Evolutionary conservation across 345 rosid species (phyloP).

Genomic region (Carallia pectinifolia): DNA sequence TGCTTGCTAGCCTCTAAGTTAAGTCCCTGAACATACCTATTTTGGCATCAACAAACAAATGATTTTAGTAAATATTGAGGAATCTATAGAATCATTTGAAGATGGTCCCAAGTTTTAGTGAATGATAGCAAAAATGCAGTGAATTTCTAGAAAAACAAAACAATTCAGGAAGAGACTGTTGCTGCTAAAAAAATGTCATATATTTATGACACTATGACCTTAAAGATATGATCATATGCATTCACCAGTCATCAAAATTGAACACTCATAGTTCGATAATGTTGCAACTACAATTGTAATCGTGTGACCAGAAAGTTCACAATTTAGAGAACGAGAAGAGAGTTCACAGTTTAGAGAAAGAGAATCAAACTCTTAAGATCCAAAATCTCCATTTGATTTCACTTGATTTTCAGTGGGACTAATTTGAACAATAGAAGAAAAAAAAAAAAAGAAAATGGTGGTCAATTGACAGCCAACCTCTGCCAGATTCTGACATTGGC

Average conservation of each 20-base stretch:
- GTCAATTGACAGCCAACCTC: too few species aligned
- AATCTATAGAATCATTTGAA: neutral
- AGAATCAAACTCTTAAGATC: too few species aligned
- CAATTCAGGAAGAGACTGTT: neutral
- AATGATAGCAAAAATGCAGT: neutral
- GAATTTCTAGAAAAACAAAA: neutral
- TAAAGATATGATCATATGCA: neutral
- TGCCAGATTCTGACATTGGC: too few species aligned
- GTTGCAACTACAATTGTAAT: neutral
- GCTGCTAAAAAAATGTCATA: neutral
- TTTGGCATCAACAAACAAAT: neutral
- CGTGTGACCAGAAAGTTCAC: neutral
- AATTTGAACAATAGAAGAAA: too few species aligned
- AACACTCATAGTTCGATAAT: neutral
- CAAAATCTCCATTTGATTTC: too few species aligned
- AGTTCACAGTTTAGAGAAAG: too few species aligned
- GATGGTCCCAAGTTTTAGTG: neutral
- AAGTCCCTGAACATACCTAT: conserved; percentile 47
- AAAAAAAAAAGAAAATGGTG: too few species aligned
- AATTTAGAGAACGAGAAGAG: too few species aligned
- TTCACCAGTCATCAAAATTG: neutral
- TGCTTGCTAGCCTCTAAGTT: conserved; percentile 42
- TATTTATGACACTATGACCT: too few species aligned
- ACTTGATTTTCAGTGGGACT: too few species aligned
- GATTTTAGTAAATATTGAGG: neutral